Evolutionary conservation across 2,329 filamentous ascomycete species (phyloP), one percentile per base, ranked within the genome.

Genomic region (Monosporascus cannonballus): DNA sequence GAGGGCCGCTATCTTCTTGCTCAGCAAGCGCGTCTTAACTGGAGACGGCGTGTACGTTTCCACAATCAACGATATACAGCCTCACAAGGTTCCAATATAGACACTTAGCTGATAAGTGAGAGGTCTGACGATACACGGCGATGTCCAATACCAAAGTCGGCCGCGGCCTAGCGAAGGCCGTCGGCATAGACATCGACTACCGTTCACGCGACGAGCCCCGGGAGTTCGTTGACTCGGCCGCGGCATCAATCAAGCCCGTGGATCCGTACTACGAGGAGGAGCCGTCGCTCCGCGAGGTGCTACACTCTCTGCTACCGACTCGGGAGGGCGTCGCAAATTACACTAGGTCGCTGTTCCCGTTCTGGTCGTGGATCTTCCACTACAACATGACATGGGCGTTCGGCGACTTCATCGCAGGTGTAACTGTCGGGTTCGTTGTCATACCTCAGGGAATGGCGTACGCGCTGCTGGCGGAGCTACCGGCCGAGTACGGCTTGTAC

Each of bases 351-450:
- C 73, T 96, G 2, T 95, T 99, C 61, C 94, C 94, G 0, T 96
- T 96, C 67, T 69, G 87, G 6, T 76, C 83, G 18, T 99, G 94
- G 94, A 92, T 96, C 52, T 73, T 76, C 9, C 81, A 85, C 61
- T 97, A 97, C 74, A 97, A 97, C 67, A 8, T 84, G 5, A 85
- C 89, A 73, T 96, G 93, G 93, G 71, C 96, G 6, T 71, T 83
- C n/a, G 91, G 92, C 65, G 91, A 96, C 71, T 68, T 96, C 44
- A 84, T 96, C 53, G 91, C 91, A 52, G 75, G 75, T 67, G 61
- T 70, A 49, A 79, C 76, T 17, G 76, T 79, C 50, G 77, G 77
- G 53, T 76, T 76, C 50, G 76, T 80, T 3, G 76, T 79, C 48
- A 75, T 80, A n/a, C 77, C 77, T 2, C 77, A 80, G 61, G 72